These are phyloP conservation scores for Cystofilobasidium bisporidii DNA, from an alignment of 768 basidiomycete species.

Conservation along the genomic window DNA sequence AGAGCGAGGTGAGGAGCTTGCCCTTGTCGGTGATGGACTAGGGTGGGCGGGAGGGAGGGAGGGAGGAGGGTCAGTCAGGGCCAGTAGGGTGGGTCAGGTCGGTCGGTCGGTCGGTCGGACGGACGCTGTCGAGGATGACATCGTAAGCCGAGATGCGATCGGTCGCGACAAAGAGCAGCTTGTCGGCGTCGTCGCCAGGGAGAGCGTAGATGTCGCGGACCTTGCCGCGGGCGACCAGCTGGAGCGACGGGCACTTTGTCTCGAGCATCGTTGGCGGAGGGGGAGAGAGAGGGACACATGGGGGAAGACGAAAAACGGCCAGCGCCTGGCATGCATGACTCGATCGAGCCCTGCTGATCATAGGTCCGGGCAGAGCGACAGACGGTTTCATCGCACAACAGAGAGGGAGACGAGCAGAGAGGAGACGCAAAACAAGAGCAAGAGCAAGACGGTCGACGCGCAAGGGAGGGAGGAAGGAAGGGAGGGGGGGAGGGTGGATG, in stretches of 20 bases:
- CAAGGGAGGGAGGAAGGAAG: neutral
- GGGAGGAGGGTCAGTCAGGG: neutral
- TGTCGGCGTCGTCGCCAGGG: slow-evolving; percentile 49
- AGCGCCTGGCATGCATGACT: no score
- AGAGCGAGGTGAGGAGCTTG: slow-evolving; percentile 74
- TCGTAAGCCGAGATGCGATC: slow-evolving; percentile 97
- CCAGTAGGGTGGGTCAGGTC: no score
- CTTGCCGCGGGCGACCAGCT: slow-evolving; percentile 77
- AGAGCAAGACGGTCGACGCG: neutral
- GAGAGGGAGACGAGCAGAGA: neutral
- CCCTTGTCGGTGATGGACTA: slow-evolving; percentile 95
- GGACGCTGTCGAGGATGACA: slow-evolving; percentile 82
- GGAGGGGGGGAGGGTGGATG: neutral
- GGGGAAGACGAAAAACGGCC: no score
- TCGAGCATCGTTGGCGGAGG: slow-evolving; percentile 29
- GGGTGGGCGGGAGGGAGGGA: neutral
- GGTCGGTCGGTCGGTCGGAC: no score
- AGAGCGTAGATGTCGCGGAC: slow-evolving; percentile 86
- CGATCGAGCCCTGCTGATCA: no score
- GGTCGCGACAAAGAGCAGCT: slow-evolving; percentile 81
- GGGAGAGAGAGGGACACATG: no score
- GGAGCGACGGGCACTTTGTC: slow-evolving; percentile 45
- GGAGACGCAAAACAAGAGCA: no score
- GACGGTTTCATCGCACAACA: slow-evolving; percentile 4
- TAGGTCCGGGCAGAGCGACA: neutral